Percentiles rank a stretch among this genome's conserved stretches.
phyloP scores from a whole-genome alignment of 805 yeast species.

The Priceomyces castillae region DNA sequence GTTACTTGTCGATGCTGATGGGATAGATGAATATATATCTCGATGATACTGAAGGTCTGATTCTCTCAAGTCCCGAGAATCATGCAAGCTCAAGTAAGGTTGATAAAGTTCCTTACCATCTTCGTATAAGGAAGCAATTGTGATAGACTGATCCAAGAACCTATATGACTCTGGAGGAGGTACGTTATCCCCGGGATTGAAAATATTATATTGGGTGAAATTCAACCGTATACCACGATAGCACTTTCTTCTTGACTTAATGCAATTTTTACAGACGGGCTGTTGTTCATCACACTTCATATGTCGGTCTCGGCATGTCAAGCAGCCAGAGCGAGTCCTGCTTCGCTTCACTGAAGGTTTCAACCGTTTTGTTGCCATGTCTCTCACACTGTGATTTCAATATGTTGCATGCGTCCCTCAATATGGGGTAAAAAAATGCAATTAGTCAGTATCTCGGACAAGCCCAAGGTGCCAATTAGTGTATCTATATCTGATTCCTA shows the following conservation, averaged over 20 bases:
- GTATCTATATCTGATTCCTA: neutral
- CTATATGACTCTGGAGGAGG: slow-evolving; percentile 5
- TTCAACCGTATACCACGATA: slow-evolving; percentile 46
- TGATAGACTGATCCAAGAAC: slow-evolving; percentile 40
- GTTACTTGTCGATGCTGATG: slow-evolving; percentile 6
- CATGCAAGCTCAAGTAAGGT: slow-evolving; percentile 32
- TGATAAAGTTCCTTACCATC: slow-evolving; percentile 31
- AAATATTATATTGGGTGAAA: slow-evolving; percentile 41
- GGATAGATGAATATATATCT: slow-evolving; percentile 17
- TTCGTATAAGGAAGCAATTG: slow-evolving; percentile 39
- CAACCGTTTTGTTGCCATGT: slow-evolving; percentile 26
- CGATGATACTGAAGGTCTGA: slow-evolving; percentile 29
- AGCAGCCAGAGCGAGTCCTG: slow-evolving; percentile 51
- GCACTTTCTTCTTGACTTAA: slow-evolving; percentile 48
- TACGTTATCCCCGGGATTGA: slow-evolving; percentile 25
- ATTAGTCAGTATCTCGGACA: neutral
- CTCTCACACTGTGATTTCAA: neutral
- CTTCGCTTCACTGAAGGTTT: slow-evolving; percentile 26
- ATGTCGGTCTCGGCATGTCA: slow-evolving; percentile 63
- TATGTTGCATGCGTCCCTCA: neutral
- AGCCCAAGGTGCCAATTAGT: neutral
- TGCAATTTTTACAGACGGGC: slow-evolving; percentile 59
- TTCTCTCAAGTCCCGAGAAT: slow-evolving; percentile 27
- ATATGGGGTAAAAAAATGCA: neutral
- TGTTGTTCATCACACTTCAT: slow-evolving; percentile 65